Evolutionary conservation across 148 eudicot genomes (phyloP), one percentile per base, ranked within the genome.

Genomic region (Cornus suecica): DNA sequence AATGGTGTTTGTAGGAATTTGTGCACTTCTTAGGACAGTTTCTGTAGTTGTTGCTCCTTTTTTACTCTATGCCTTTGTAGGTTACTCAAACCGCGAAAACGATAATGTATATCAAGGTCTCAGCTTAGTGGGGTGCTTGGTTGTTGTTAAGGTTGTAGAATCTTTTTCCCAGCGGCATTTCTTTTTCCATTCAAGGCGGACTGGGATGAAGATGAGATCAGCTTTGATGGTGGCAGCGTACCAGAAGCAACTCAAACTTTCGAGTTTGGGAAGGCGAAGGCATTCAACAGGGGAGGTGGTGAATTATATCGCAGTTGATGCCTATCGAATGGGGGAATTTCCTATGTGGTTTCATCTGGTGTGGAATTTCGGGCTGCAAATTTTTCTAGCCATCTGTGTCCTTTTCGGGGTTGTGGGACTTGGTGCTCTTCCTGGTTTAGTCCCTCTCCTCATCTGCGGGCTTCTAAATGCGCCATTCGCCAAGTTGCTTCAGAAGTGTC

Each of bases 241-340:
- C 74, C 79, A 74, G 70, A 90, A 88, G 75, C 90, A 86, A 62
- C 90, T 90, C 30, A 81, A 62, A 65, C 82, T 90, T 48, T 90
- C 94, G 0, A 86, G 82, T 78, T 54, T 82, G 10, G 94, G 89
- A 68, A 84, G 79, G 68, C 73, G 18, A 75, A 81, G 86, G 58
- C 94, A 90, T 62, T 88, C 94, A 26, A 86, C 90, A 0, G 90
- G 91, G 5, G 94, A 85, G 74, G 74, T 88, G 15, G 87, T 88
- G 58, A 86, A 90, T 68, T 90, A 88, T 74, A 88, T 90, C 0
- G 85, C 87, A 0, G 86, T 90, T 27, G 94, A 90, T 75, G 94
- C 94, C 41, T 90, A 90, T 42, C 72, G 93, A 41, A 89, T 89
- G 93, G 89, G 90, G 10, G 93, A 87, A 48, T 84, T 85, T 71